Conservation (phyloP, 2,329 filamentous ascomycete species). For the Cytospora leucostoma region DNA sequence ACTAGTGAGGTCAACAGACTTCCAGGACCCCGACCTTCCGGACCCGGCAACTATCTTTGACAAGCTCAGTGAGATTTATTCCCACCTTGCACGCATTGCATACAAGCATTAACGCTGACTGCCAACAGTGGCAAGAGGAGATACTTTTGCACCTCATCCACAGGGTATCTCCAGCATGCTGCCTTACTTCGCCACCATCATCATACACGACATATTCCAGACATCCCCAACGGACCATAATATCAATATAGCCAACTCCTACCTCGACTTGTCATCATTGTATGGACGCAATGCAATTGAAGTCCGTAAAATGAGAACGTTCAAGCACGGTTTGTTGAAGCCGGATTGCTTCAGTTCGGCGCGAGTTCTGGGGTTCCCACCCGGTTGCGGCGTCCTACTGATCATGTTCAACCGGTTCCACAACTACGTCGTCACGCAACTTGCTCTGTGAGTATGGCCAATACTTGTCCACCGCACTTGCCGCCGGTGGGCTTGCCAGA, state of each 20-base stretch:
- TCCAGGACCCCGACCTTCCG: slow-evolving; percentile 58
- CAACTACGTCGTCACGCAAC: slow-evolving; percentile 57
- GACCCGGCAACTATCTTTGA: slow-evolving; percentile 70
- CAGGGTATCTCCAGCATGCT: slow-evolving; percentile 70
- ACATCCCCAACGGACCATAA: slow-evolving; percentile 64
- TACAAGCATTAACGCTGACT: slow-evolving; percentile 36
- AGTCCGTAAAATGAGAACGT: slow-evolving; percentile 31
- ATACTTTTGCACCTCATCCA: slow-evolving; percentile 58
- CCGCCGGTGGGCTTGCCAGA: neutral
- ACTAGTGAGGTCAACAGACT: slow-evolving; percentile 59
- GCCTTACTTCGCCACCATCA: slow-evolving; percentile 73
- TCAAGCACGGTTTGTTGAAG: slow-evolving; percentile 63
- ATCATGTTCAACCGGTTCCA: slow-evolving; percentile 72
- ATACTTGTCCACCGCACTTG: neutral
- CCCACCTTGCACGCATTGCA: neutral
- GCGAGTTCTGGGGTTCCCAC: slow-evolving; percentile 65
- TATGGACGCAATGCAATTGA: slow-evolving; percentile 70
- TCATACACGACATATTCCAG: slow-evolving; percentile 63
- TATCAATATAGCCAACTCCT: slow-evolving; percentile 69
- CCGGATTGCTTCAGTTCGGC: slow-evolving; percentile 70
- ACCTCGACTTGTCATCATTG: slow-evolving; percentile 71
- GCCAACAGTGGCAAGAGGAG: slow-evolving; percentile 52
- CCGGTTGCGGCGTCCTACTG: slow-evolving; percentile 66
- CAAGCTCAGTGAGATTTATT: slow-evolving; percentile 44
- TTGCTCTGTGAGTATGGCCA: slow-evolving; percentile 1